Base-by-base conservation (phyloP, 768 basidiomycete genomes). In the Lactifluus subvellereus region DNA sequence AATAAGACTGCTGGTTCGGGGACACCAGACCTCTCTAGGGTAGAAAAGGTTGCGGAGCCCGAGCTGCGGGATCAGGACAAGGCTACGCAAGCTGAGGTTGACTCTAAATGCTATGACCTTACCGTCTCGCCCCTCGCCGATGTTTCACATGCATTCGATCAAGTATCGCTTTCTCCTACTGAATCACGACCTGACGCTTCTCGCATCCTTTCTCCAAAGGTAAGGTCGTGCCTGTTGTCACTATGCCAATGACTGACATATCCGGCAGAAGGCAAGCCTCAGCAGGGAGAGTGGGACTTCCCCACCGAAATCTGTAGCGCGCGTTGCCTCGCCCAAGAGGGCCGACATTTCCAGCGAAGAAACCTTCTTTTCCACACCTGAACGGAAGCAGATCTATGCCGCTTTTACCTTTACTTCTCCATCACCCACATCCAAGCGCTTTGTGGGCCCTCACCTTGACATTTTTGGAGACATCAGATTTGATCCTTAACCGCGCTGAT, bases 331-430 rank as follows among this genome's bases (percentile, higher is more conserved):
- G 32, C 60, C 61, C 32, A 65, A 57, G 52, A 50, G 37, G 22
- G 52, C 38, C 18, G 53, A 48, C 35, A 38, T 38, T 13, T 48
- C 59, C 38, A 49, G 51, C 27, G 40, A 57, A 54, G 55, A 56
- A 7, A 37, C 48, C 30, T 49, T 76, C n/a, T 84, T 89, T 66
- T 83, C 85, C 18, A 89, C 89, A 4, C 88, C 89, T 4, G 86
- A 91, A 69, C 84, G 88, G 69, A 84, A 85, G 70, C 80, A 78
- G 63, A 85, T 85, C 63, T 89, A 88, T 71, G 79, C 87, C 22
- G 80, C 87, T 4, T 91, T 91, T 71, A 91, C 89, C 3, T 91
- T 91, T 75, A 81, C 84, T 16, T 86, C 88, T 1, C 89, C 89
- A 7, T 86, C 86, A 1, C 84, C 82, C 10, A 77, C 82, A 1